A percentile compares a stretch with the other conserved stretches of the same genome.
These are phyloP conservation scores for Sutorius eximius DNA, from an alignment of 1,284 basidiomycete genomes.

Conservation along the genomic window DNA sequence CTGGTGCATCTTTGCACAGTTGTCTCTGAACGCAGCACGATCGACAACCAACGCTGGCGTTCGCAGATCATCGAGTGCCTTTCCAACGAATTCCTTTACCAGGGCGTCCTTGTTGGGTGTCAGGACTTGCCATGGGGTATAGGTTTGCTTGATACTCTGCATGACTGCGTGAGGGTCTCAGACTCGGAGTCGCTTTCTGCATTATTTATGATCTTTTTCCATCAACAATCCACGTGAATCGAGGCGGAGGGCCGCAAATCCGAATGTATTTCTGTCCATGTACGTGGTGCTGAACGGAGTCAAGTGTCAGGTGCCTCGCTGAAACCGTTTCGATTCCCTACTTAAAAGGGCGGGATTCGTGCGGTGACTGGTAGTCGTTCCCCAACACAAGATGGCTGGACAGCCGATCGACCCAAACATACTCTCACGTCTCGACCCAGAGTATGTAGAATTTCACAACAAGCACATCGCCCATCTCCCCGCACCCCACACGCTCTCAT, in stretches of 20 bases:
- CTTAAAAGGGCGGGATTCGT: conserved; percentile 17
- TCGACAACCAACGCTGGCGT: conserved; percentile 83
- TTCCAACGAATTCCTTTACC: conserved; percentile 59
- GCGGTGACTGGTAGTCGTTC: neutral
- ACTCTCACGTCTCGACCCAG: conserved; percentile 46
- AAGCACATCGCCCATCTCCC: conserved; percentile 37
- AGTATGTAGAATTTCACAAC: conserved; percentile 50
- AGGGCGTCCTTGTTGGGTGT: conserved; percentile 56
- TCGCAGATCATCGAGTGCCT: conserved; percentile 56
- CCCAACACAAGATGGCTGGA: conserved; percentile 13
- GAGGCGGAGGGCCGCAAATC: conserved; percentile 6
- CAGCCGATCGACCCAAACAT: conserved; percentile 44
- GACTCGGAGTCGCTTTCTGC: neutral
- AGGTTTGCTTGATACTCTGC: conserved; percentile 42
- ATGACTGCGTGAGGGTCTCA: conserved; percentile 12
- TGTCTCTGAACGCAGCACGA: conserved; percentile 63
- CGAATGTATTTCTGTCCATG: conserved; percentile 10
- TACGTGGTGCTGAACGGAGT: neutral
- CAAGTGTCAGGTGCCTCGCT: neutral
- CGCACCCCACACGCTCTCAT: conserved; percentile 42
- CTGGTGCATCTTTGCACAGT: conserved; percentile 72
- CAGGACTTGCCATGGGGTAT: conserved; percentile 48
- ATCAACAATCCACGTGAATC: neutral
- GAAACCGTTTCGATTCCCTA: neutral
- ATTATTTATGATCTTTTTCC: conserved; percentile 13